A percentile compares a stretch with the other conserved stretches of the same genome.
phyloP scores from a whole-genome alignment of 805 yeast genomes.

The Candida manassasensis region DNA sequence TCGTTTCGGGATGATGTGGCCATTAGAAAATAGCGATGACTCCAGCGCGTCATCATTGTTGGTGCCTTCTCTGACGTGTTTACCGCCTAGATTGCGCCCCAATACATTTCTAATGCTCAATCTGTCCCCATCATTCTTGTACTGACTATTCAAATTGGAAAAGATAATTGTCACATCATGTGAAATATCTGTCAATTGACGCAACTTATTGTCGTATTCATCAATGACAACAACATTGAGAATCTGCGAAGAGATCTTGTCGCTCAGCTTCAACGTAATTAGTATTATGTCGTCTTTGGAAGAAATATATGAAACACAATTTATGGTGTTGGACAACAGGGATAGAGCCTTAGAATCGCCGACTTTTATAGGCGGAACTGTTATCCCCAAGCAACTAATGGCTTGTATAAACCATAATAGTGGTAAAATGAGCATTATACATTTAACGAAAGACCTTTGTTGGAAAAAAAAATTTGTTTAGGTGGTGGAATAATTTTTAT shows the following conservation, averaged over 20 bases:
- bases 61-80: slow-evolving; percentile 5
- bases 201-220: slow-evolving; percentile 29
- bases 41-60: slow-evolving; percentile 11
- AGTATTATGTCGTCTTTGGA: slow-evolving; percentile 34
- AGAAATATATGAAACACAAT: slow-evolving; percentile 35
- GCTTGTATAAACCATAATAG: not conserved
- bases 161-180: slow-evolving; percentile 31
- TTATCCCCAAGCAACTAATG: slow-evolving; percentile 26
- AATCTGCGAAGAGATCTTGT: slow-evolving; percentile 26
- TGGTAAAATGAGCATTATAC: not conserved
- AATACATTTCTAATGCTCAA: slow-evolving; percentile 35
- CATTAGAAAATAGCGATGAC: slow-evolving; percentile 8
- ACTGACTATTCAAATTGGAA: slow-evolving; percentile 28
- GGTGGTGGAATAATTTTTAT: too few relatives aligned
- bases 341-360: slow-evolving; percentile 28
- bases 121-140: slow-evolving; percentile 19
- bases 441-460: not conserved
- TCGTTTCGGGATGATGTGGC: slow-evolving; percentile 5
- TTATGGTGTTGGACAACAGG: slow-evolving; percentile 23
- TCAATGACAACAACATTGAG: slow-evolving; percentile 36
- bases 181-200: slow-evolving; percentile 26
- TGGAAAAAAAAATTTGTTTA: not conserved
- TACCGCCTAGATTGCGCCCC: not conserved
- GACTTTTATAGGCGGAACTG: slow-evolving; percentile 27
- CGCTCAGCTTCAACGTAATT: slow-evolving; percentile 29